phyloP scores from a whole-genome alignment of 2,329 filamentous ascomycete species.

The Nakataea oryzae region DNA sequence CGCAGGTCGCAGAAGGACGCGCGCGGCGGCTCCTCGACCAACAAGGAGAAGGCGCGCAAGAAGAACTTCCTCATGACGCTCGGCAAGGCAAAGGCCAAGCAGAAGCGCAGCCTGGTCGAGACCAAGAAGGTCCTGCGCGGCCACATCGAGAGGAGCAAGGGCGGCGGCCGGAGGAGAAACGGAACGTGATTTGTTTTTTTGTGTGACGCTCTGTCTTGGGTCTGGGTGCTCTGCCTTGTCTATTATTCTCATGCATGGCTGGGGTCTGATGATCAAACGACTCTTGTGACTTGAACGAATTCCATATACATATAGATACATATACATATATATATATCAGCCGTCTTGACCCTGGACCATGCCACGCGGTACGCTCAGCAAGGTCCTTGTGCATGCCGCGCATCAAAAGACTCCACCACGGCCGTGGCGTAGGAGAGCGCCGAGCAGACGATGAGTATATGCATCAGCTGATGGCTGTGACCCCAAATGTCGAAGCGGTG shows the following conservation, averaged over 20 bases:
- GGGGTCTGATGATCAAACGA: not conserved
- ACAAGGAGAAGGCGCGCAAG: constrained; percentile 90
- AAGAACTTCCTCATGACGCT: constrained; percentile 99
- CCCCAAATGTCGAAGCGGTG: constrained; percentile 33
- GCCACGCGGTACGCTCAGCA: not conserved
- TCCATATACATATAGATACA: too few species aligned
- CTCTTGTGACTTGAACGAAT: too few species aligned
- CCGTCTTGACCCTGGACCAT: not conserved
- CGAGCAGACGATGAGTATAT: constrained; percentile 32
- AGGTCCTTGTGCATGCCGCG: not conserved
- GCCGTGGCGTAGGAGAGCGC: constrained; percentile 24
- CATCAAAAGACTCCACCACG: constrained; percentile 11
- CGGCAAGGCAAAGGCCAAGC: constrained; percentile 90
- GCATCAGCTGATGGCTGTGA: constrained; percentile 37
- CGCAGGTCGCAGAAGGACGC: constrained; percentile 78
- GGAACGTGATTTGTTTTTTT: constrained; percentile 20
- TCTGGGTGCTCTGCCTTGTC: too few species aligned
- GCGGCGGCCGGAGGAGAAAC: constrained; percentile 74
- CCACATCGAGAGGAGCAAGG: constrained; percentile 75
- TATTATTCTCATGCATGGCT: not conserved
- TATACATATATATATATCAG: too few species aligned
- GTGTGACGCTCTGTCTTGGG: not conserved
- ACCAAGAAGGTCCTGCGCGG: constrained; percentile 70
- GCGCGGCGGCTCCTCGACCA: constrained; percentile 91
- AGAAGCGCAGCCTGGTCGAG: constrained; percentile 86